Evolutionary conservation across 139 green algal genomes (phyloP).

Genomic region (Mychonastes homosphaera): DNA sequence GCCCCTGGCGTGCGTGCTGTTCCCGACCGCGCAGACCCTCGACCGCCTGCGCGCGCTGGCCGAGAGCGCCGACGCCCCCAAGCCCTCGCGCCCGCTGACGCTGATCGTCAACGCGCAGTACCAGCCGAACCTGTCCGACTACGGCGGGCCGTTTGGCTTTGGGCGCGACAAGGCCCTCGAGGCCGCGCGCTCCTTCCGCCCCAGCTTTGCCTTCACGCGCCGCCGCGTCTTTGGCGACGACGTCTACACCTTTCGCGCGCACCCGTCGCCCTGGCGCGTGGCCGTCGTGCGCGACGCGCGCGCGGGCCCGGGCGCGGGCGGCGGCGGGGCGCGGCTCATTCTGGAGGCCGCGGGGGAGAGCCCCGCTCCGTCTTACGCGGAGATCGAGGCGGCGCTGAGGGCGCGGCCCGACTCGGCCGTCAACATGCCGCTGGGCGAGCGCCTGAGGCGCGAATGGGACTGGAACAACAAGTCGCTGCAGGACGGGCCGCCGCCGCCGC

Average conservation of each 20-base stretch:
- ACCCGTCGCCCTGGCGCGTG: background rate
- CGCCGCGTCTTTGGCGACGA: background rate
- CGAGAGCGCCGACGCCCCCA: slow-evolving; percentile 17
- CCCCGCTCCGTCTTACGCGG: slow-evolving; percentile 46
- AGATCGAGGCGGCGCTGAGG: slow-evolving; percentile 49
- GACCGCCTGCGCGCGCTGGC: slow-evolving; percentile 35
- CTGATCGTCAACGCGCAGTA: slow-evolving; percentile 77
- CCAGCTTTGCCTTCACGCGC: background rate
- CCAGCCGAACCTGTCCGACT: slow-evolving; percentile 17
- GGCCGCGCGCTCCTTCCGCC: background rate
- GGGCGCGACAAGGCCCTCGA: background rate
- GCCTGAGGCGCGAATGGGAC: slow-evolving; percentile 35
- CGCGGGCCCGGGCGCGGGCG: background rate
- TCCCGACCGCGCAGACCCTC: slow-evolving; percentile 60
- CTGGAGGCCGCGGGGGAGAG: slow-evolving; percentile 21
- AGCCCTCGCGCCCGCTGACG: slow-evolving; percentile 33
- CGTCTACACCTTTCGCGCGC: background rate
- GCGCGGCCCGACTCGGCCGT: slow-evolving; percentile 23
- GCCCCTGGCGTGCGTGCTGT: slow-evolving; percentile 63
- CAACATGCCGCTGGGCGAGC: slow-evolving; percentile 40
- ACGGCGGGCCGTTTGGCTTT: background rate
- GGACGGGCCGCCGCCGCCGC: too few species aligned
- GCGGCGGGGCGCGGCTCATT: slow-evolving; percentile 8
- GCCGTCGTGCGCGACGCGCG: background rate
- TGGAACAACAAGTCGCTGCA: slow-evolving; percentile 39